These are phyloP conservation scores for Solanum piurae DNA, from an alignment of 257 asterid species.

Conservation along the genomic window DNA sequence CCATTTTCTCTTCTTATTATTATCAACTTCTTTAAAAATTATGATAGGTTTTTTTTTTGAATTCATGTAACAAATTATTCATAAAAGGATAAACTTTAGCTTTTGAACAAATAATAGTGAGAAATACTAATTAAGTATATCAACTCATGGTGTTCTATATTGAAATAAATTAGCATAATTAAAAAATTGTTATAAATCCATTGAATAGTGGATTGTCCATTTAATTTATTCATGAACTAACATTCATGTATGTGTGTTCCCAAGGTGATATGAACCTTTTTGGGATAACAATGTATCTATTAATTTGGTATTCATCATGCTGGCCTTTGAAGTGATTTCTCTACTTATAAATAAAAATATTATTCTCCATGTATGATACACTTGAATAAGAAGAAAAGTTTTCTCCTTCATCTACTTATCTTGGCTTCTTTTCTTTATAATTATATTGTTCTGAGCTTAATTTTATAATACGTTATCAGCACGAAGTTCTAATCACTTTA, in stretches of 20 bases:
- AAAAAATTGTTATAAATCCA: too few species aligned
- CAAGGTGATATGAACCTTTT: background rate
- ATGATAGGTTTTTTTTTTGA: background rate
- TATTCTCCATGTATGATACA: too few species aligned
- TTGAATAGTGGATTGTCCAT: background rate
- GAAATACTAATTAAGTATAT: background rate
- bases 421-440: too few species aligned
- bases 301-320: background rate
- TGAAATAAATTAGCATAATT: background rate
- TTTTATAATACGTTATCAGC: too few species aligned
- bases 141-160: background rate
- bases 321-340: background rate
- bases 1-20: too few species aligned
- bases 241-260: background rate
- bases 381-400: too few species aligned
- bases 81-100: background rate
- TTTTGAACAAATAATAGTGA: background rate
- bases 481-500: too few species aligned
- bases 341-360: too few species aligned
- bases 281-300: background rate
- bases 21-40: too few species aligned
- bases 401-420: too few species aligned
- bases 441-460: too few species aligned
- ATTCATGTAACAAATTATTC: background rate
- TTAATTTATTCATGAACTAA: too few species aligned